A percentile compares a stretch with the other conserved stretches of the same genome.
These are phyloP conservation scores for Alternaria novae-zelandiae DNA, from an alignment of 2,329 filamentous ascomycete genomes.

Conservation along the genomic window DNA sequence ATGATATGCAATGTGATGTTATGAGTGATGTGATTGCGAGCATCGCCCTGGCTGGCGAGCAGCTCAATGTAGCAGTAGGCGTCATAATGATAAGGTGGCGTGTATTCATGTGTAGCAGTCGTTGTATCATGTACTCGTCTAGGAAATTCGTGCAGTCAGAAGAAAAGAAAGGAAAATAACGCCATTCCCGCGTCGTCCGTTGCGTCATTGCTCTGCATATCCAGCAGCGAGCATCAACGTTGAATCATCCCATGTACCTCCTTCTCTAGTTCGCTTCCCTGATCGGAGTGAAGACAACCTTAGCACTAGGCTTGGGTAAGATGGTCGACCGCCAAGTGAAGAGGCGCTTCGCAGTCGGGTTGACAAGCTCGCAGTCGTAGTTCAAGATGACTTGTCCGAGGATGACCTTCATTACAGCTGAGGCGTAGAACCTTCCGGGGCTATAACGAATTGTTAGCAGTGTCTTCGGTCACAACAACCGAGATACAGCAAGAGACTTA, in stretches of 20 bases:
- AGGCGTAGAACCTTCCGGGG: constrained; percentile 23
- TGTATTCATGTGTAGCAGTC: background rate
- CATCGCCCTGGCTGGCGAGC: background rate
- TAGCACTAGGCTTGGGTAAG: constrained; percentile 16
- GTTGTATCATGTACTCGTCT: background rate
- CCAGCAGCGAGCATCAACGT: background rate
- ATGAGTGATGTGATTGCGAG: background rate
- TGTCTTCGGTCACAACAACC: background rate
- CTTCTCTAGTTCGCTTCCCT: background rate
- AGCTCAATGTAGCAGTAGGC: background rate
- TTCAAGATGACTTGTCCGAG: constrained; percentile 20
- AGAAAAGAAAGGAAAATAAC: background rate
- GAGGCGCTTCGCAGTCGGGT: constrained; percentile 10
- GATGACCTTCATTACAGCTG: constrained; percentile 24
- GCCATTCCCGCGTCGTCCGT: background rate
- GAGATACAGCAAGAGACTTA: background rate
- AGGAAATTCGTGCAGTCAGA: background rate
- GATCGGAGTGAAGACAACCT: constrained; percentile 15
- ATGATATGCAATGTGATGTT: background rate
- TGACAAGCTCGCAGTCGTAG: constrained; percentile 20
- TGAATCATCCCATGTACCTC: background rate
- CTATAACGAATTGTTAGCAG: background rate
- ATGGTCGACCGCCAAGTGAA: constrained; percentile 22
- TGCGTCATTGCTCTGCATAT: background rate
- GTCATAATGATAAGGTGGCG: background rate